Evolutionary conservation across 192 early-diverging fungal genomes (phyloP).

Genomic region (Phycomyces blakesleeanus): DNA sequence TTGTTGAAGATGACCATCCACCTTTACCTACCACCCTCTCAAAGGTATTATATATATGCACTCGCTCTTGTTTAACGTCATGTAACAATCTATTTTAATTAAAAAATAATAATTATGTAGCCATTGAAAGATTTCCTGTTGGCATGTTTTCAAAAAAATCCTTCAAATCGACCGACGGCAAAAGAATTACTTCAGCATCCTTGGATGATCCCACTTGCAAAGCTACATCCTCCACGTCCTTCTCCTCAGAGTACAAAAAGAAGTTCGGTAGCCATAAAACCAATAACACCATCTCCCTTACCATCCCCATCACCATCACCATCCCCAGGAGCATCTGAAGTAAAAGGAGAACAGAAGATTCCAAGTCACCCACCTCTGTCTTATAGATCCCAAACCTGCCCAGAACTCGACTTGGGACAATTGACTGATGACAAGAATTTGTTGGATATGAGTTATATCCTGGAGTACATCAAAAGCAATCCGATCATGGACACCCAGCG

Average conservation of each 20-base stretch:
- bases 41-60: slow-evolving; percentile 17
- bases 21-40: slow-evolving; percentile 80
- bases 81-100: too few species aligned
- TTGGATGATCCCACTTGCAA: slow-evolving; percentile 45
- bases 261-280: too few species aligned
- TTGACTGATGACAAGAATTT: too few species aligned
- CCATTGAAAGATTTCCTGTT: slow-evolving; percentile 75
- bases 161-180: slow-evolving; percentile 66
- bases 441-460: too few species aligned
- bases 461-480: background rate
- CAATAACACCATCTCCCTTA: background rate
- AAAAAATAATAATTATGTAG: too few species aligned
- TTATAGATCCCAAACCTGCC: background rate
- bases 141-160: slow-evolving; percentile 82
- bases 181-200: slow-evolving; percentile 64
- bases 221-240: background rate
- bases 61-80: too few species aligned
- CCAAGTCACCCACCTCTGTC: background rate
- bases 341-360: too few species aligned
- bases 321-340: too few species aligned
- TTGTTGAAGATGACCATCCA: slow-evolving; percentile 88
- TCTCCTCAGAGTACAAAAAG: background rate
- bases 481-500: background rate
- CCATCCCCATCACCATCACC: too few species aligned
- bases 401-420: too few species aligned